Evolutionary conservation across 306 rosid species (phyloP).

Genomic region (Pyrus pyrifolia): DNA sequence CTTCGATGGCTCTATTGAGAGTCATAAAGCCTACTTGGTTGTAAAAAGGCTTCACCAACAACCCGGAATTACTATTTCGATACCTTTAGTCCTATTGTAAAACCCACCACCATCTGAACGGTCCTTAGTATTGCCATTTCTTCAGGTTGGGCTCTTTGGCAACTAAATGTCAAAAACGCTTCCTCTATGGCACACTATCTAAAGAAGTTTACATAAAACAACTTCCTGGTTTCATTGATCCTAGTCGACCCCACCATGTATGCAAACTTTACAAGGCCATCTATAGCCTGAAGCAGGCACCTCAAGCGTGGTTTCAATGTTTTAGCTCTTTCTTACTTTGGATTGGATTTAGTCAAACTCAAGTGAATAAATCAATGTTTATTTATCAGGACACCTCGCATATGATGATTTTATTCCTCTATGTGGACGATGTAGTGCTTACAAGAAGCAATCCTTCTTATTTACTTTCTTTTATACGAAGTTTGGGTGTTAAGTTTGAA

Average conservation of each 20-base stretch:
- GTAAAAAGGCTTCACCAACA: neutral
- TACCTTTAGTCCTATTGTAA: neutral
- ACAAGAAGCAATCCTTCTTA: neutral
- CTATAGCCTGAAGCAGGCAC: neutral
- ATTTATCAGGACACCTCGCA: neutral
- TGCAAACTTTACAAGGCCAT: neutral
- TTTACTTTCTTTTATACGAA: neutral
- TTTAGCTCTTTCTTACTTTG: neutral
- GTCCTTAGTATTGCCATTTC: neutral
- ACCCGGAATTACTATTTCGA: neutral
- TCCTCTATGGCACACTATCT: too few relatives aligned
- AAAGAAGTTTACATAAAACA: neutral
- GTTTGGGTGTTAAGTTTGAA: neutral
- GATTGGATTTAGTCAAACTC: neutral
- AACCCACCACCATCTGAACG: neutral
- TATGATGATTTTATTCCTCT: too few relatives aligned
- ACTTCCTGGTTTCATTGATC: neutral
- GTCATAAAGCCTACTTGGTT: neutral
- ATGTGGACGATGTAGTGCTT: neutral
- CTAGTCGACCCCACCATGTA: neutral
- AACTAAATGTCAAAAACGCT: too few relatives aligned
- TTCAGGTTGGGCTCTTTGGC: neutral
- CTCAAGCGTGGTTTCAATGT: neutral
- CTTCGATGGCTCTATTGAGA: neutral
- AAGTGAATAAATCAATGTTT: neutral